Percentiles rank a stretch among this genome's conserved stretches.
Conservation (phyloP, 2,329 filamentous ascomycete genomes). For the Alternaria viburni region DNA sequence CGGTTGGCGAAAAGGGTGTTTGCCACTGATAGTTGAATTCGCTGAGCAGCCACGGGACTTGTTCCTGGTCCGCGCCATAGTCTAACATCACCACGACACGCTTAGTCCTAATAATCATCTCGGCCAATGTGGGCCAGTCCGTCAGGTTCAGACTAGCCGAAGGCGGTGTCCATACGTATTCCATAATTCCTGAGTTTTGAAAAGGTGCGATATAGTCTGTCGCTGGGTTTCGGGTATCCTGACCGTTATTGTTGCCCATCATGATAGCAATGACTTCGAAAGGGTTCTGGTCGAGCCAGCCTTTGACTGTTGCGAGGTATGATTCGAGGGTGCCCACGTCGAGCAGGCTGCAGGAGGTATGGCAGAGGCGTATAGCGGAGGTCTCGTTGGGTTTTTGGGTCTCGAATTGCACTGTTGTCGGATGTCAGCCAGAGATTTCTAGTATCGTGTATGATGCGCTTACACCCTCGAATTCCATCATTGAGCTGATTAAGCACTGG, state of each 20-base stretch:
- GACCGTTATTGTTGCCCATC: conserved; percentile 73
- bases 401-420: conserved; percentile 63
- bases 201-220: conserved; percentile 71
- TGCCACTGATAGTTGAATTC: conserved; percentile 91
- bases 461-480: conserved; percentile 47
- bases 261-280: conserved; percentile 89
- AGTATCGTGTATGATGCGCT: background rate
- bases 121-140: conserved; percentile 83
- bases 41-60: conserved; percentile 83
- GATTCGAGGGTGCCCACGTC: conserved; percentile 78
- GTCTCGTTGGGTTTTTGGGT: conserved; percentile 63
- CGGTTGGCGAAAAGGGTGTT: conserved; percentile 79
- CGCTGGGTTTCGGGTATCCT: conserved; percentile 62
- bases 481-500: conserved; percentile 39
- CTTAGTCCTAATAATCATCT: conserved; percentile 52
- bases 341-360: conserved; percentile 81
- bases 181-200: conserved; percentile 71
- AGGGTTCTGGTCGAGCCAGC: conserved; percentile 77
- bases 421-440: background rate
- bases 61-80: conserved; percentile 70
- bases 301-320: conserved; percentile 71
- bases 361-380: conserved; percentile 72
- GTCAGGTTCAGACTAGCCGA: conserved; percentile 72
- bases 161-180: conserved; percentile 76
- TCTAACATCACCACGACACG: conserved; percentile 46